Percentiles rank a stretch among this genome's conserved stretches.
These are phyloP conservation scores for Fonsecaea monophora DNA, from an alignment of 2,329 filamentous ascomycete species.

Conservation along the genomic window DNA sequence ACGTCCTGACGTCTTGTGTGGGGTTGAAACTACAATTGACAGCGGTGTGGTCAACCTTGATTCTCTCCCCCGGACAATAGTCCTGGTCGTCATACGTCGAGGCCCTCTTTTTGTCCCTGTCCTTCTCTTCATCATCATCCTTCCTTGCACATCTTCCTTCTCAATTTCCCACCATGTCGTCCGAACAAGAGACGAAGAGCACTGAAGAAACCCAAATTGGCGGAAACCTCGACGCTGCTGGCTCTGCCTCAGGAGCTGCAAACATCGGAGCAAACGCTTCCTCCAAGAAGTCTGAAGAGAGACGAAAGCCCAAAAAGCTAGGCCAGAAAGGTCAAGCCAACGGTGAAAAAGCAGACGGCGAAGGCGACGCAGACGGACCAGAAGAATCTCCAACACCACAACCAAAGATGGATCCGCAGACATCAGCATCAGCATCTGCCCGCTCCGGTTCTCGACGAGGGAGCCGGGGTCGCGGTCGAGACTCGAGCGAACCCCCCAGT, in stretches of 20 bases:
- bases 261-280: slow-evolving; percentile 41
- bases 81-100: slow-evolving; percentile 36
- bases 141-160: slow-evolving; percentile 26
- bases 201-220: slow-evolving; percentile 45
- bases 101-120: slow-evolving; percentile 25
- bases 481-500: slow-evolving; percentile 49
- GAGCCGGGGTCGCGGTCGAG: slow-evolving; percentile 45
- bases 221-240: slow-evolving; percentile 44
- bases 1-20: slow-evolving; percentile 38
- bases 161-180: slow-evolving; percentile 37
- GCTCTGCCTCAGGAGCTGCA: slow-evolving; percentile 46
- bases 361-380: slow-evolving; percentile 30
- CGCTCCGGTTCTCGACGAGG: slow-evolving; percentile 39
- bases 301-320: slow-evolving; percentile 42
- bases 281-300: slow-evolving; percentile 44
- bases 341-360: slow-evolving; percentile 43
- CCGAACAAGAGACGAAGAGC: slow-evolving; percentile 40
- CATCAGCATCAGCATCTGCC: slow-evolving; percentile 24
- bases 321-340: slow-evolving; percentile 39
- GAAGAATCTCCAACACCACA: slow-evolving; percentile 34
- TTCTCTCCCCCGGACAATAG: slow-evolving; percentile 18
- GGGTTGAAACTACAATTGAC: slow-evolving; percentile 21
- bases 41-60: slow-evolving; percentile 28
- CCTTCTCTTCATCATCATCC: slow-evolving; percentile 32
- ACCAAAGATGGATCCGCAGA: slow-evolving; percentile 35